Conservation (phyloP, 352 stramenopile species). For the Phytophthora rubi region DNA sequence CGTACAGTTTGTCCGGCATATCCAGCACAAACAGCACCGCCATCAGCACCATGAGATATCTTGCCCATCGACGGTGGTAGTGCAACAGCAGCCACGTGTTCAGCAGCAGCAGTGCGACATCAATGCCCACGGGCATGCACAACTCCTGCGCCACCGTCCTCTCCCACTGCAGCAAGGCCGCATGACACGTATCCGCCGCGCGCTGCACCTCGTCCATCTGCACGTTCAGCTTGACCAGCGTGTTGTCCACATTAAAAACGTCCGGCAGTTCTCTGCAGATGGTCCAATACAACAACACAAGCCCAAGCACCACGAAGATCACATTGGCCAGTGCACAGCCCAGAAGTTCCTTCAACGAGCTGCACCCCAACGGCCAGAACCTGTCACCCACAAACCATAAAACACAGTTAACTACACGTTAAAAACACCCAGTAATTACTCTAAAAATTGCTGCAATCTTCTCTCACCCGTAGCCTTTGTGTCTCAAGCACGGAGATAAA, state of each 20-base stretch:
- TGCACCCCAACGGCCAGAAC: conserved; percentile 74
- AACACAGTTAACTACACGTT: neutral
- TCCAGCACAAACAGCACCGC: conserved; percentile 54
- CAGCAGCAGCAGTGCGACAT: conserved; percentile 47
- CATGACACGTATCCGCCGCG: conserved; percentile 43
- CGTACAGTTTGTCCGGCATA: conserved; percentile 51
- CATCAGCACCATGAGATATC: conserved; percentile 55
- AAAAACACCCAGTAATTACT: neutral
- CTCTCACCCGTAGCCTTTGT: conserved; percentile 59
- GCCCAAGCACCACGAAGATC: conserved; percentile 48
- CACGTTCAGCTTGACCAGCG: conserved; percentile 49
- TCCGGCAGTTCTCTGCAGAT: conserved; percentile 70
- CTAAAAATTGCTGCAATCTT: neutral
- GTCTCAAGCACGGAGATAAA: conserved; percentile 55
- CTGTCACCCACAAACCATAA: conserved; percentile 31
- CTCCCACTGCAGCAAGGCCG: conserved; percentile 53
- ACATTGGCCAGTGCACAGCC: conserved; percentile 53
- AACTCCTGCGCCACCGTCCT: conserved; percentile 56
- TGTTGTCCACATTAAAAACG: conserved; percentile 38
- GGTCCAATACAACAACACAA: conserved; percentile 63
- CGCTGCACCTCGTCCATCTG: conserved; percentile 48
- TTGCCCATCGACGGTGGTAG: conserved; percentile 61
- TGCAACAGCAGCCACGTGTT: conserved; percentile 58
- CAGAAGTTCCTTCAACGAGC: conserved; percentile 60
- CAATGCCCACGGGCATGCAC: conserved; percentile 61